These are phyloP conservation scores for Sarcomyxa edulis DNA, from an alignment of 768 basidiomycete genomes.

Conservation along the genomic window DNA sequence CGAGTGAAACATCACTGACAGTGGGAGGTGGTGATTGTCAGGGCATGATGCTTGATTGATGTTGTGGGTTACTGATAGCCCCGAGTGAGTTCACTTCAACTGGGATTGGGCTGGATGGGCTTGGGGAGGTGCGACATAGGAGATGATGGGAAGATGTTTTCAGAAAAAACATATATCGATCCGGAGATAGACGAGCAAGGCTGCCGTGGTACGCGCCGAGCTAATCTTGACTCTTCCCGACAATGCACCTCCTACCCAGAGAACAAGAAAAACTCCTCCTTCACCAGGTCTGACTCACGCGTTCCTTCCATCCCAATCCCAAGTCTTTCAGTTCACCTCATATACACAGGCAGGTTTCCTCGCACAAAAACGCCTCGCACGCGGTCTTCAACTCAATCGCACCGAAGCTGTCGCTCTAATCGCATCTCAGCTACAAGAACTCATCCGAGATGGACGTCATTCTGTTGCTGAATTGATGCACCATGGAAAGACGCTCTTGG, in stretches of 20 bases:
- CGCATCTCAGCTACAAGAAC: constrained; percentile 88
- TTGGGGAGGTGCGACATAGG: too few relatives aligned
- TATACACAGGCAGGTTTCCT: constrained; percentile 78
- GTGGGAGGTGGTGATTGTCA: too few relatives aligned
- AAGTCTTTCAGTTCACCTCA: background rate
- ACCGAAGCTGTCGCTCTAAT: constrained; percentile 89
- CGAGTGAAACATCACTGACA: too few relatives aligned
- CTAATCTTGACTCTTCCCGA: background rate
- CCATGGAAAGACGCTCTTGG: constrained; percentile 83
- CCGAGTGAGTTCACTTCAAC: too few relatives aligned
- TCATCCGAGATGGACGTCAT: constrained; percentile 85
- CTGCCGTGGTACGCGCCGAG: background rate
- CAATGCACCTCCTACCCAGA: constrained; percentile 69
- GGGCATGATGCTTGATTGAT: too few relatives aligned
- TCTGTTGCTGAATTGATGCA: constrained; percentile 92
- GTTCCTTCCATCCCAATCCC: background rate
- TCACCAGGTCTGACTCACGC: constrained; percentile 43
- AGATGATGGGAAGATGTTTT: background rate
- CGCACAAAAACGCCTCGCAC: constrained; percentile 90
- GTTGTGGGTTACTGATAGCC: too few relatives aligned
- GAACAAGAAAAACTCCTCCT: constrained; percentile 74
- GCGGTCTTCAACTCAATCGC: constrained; percentile 84
- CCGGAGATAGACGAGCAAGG: background rate
- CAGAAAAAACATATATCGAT: background rate
- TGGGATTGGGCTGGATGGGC: too few relatives aligned